Evolutionary conservation across 1,284 basidiomycete species (phyloP), one percentile per base, ranked within the genome.

Genomic region (Wolfiporia cocos): DNA sequence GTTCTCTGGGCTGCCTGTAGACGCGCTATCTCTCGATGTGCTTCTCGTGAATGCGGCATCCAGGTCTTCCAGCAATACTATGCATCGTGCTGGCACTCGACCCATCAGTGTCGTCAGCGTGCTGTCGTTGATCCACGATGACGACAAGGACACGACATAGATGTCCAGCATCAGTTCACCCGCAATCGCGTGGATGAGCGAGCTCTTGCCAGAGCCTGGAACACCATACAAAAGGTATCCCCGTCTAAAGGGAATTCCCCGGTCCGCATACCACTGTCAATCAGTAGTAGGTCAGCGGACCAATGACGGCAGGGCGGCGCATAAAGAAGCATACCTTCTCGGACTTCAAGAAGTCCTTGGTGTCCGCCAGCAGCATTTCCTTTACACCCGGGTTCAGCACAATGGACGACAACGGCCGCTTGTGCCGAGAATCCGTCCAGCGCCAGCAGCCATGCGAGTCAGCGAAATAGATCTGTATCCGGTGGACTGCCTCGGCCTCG

Each of bases 381-480:
- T 90, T 90, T 34, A 89, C 84, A 43, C 86, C 86, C 0, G 79
- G 83, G 52, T 86, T 85, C 44, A 89, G 70, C 9, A 89, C 86
- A 53, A 89, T 88, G 52, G 80, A 84, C 12, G 73, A 76, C 71
- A 89, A 76, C 12, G 86, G 86, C 21, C 86, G 75, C 62, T 88
- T 88, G 61, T 87, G 86, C 32, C 86, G 69, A 12, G 82, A 85
- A 59, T 88, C 86, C 0, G 84, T 86, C 81, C 84, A 89, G 37
- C 85, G 69, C 86, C 86, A 89, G 39, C 77, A 79, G 21, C 86
- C 86, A 61, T 89, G 84, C n/a, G 82, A 82, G 60, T 87, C 86
- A 11, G 86, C 86, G 57, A 89, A 87, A 58, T 87, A 89, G 28
- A 89, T 87, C 59, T 89, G 84, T 50, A 89, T 86, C 34, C 86